Evolutionary conservation across 768 basidiomycete genomes (phyloP).

Genomic region (Boletus tylopilopsis): DNA sequence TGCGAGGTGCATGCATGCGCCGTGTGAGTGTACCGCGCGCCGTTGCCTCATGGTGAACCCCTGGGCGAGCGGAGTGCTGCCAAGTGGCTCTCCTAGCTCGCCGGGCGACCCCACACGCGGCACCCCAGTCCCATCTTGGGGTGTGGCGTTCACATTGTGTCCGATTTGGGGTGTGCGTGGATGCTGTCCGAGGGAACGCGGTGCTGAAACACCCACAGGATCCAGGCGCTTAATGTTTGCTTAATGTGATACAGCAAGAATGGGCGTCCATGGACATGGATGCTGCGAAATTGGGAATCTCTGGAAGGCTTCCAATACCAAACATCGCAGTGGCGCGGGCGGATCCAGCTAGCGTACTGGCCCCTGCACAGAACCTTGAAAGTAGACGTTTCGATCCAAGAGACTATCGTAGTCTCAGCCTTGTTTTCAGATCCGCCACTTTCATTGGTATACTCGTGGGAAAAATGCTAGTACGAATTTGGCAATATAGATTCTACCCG

Average conservation of each 20-base stretch:
- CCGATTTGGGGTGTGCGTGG: not conserved
- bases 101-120: slow-evolving; percentile 5
- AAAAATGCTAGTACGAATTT: not conserved
- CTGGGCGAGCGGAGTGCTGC: not conserved
- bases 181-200: slow-evolving; percentile 20
- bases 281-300: not conserved
- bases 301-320: not conserved
- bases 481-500: not conserved
- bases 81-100: not conserved
- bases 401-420: not conserved
- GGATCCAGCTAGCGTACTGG: slow-evolving; percentile 7
- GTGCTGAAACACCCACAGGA: slow-evolving; percentile 3
- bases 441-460: slow-evolving; percentile 3
- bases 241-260: not conserved
- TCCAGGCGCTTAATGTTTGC: not conserved
- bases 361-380: not conserved
- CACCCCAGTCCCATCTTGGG: slow-evolving; percentile 1
- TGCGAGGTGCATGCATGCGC: not conserved
- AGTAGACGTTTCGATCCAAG: not conserved
- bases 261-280: not conserved
- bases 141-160: slow-evolving; percentile 12
- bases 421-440: slow-evolving; percentile 7
- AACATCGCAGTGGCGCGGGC: not conserved
- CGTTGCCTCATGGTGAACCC: slow-evolving; percentile 20
- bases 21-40: slow-evolving; percentile 5